Evolutionary conservation across 495 filamentous ascomycete species (phyloP), one percentile per base, ranked within the genome.

Genomic region (Hypoxylon perforatum): DNA sequence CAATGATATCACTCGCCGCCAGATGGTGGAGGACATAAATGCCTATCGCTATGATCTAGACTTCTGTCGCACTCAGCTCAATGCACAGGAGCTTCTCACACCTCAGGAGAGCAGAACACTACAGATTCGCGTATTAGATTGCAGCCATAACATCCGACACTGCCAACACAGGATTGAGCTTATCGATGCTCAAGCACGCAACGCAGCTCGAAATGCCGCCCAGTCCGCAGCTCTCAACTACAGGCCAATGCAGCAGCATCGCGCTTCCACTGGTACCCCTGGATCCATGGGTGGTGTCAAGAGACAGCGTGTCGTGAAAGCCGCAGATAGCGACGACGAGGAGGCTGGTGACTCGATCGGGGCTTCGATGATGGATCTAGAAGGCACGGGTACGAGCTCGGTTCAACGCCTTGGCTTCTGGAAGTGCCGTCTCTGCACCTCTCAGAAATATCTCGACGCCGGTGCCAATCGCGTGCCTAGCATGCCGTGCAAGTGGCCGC

Each of bases 401-500:
- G 44, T 80, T 9, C 77, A 80, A 52, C 78, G 80, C 1, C 76
- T 80, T 12, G 80, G 80, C 2, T 77, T 75, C 53, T 82, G 80
- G 80, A 75, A 76, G 47, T 82, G 80, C 42, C 78, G 77, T 1
- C 73, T 82, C 0, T 82, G 80, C 66, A 65, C 67, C 1, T 72
- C 79, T 0, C 62, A 68, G 25, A 80, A 79, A 28, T 82, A 77
- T 33, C 67, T 78, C 6, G 67, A 77, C 14, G 78, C 79, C 0
- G 76, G 76, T 15, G 42, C 61, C 15, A 74, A 73, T 21, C 73
- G 78, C 49, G 70, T 74, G 2, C 80, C 80, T n/a, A 78, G 77
- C 30, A 72, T 72, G 50, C 80, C 80, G 44, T 79, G 78, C 73
- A 82, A 81, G 57, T 80, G 78, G 78, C 76, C 78, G 14, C 67